Base-by-base conservation (phyloP, 805 yeast species). In the Pichia scutulata region DNA sequence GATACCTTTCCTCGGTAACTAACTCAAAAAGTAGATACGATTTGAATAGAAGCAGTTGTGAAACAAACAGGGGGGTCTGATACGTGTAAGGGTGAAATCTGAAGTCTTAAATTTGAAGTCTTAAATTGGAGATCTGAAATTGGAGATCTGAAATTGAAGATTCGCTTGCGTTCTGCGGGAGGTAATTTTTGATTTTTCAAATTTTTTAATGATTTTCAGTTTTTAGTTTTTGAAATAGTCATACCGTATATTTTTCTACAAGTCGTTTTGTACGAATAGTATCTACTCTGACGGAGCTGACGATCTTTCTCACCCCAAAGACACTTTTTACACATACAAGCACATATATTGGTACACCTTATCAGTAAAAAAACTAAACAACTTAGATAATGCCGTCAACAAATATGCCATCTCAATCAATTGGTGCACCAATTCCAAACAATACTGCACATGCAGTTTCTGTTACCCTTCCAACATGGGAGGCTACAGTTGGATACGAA, bases 381-480 rank as follows among this genome's bases (percentile, higher is more conserved):
- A 16, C 10, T 13, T n/a, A 7, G 10, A 24, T 18, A 23, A 50
- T 50, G 52, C 47, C 52, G 8, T 19, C 49, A 13, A 3, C 47
- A 8, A 46, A 45, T 30, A 12, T 47, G 9, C 59, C 59, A 44
- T 68, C 70, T 7, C 71, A 78, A 61, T 70, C 69, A 40, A 77
- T 89, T 18, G 97, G 97, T 4, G 84, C 78, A 18, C 80, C 96
- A 1, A 90, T 93, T 52, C 97, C 99, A 3, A 84, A 86, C 52
- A 83, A 88, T 64, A 84, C 95, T 0, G 82, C 84, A 3, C 98
- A 93, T 66, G 97, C 97, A 0, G 96, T 92, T 1, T 87, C 96
- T 13, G 97, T 92, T 44, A 86, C 96, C 2, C 74, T 92, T 33
- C 99, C 99, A 8, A 86, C 96, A 0, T 93, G 98, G 99, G 85